These are phyloP conservation scores for Bonia amplexicaulis DNA, from an alignment of 176 grass and related monocot genomes.

Conservation along the genomic window DNA sequence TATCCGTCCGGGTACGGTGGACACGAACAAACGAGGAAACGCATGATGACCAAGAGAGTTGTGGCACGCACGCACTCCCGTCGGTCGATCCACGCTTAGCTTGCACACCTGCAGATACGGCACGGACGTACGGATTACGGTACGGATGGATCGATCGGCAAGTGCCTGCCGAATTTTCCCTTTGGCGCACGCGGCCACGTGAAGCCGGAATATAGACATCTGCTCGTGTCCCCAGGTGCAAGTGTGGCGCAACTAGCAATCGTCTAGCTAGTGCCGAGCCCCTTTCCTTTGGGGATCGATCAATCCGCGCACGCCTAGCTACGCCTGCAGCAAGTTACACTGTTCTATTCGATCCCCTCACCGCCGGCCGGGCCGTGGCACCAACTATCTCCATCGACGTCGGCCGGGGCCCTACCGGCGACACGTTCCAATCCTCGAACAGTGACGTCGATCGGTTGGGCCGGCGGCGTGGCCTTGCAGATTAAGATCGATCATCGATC, in stretches of 20 bases:
- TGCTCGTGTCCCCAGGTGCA: background rate
- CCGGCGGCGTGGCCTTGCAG: background rate
- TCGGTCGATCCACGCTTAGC: background rate
- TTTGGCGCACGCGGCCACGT: background rate
- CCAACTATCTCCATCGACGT: constrained; percentile 4
- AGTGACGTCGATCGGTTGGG: constrained; percentile 13
- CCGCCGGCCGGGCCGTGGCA: background rate
- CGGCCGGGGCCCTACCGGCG: background rate
- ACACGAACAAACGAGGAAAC: background rate
- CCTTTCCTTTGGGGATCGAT: background rate
- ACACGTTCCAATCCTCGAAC: constrained; percentile 10
- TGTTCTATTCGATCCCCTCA: background rate
- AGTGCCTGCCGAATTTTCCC: background rate
- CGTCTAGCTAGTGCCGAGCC: background rate
- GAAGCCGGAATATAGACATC: background rate
- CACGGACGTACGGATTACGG: background rate
- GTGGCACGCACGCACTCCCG: background rate
- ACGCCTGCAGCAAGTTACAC: background rate
- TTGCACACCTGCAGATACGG: background rate
- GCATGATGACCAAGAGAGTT: background rate
- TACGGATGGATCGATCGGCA: background rate
- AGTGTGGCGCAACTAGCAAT: background rate
- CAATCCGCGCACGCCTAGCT: background rate
- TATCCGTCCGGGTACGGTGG: background rate
- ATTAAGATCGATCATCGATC: background rate